Conservation (phyloP, 306 rosid species). For the Macrotyloma uniflorum region DNA sequence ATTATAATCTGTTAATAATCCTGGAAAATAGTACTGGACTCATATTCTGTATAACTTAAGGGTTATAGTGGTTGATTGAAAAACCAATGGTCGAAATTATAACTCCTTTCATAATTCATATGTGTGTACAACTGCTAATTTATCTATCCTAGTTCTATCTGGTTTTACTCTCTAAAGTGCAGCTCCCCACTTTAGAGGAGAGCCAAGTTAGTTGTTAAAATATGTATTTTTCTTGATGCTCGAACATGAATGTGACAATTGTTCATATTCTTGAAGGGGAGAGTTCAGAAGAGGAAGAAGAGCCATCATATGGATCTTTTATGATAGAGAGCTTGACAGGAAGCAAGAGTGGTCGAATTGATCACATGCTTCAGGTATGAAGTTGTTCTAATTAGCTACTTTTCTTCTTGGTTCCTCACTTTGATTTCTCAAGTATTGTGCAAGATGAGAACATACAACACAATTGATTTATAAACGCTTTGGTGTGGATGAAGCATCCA, state of each 20-base stretch:
- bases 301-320: conserved; percentile 75
- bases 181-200: not conserved
- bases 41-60: not conserved
- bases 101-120: not conserved
- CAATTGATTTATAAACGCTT: conserved; percentile 13
- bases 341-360: conserved; percentile 77
- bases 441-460: not conserved
- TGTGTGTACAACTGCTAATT: not conserved
- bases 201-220: not conserved
- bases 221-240: conserved; percentile 25
- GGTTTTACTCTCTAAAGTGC: not conserved
- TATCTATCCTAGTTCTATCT: not conserved
- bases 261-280: conserved; percentile 51
- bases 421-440: conserved; percentile 22
- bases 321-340: conserved; percentile 89
- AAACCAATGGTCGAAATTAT: not conserved
- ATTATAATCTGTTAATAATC: conserved; percentile 15
- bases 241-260: conserved; percentile 24
- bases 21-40: not conserved
- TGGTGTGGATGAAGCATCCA: not conserved
- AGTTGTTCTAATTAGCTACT: conserved; percentile 27
- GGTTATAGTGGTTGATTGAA: not conserved
- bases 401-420: too few relatives aligned
- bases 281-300: conserved; percentile 62
- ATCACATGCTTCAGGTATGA: conserved; percentile 91